phyloP scores from a whole-genome alignment of 176 grass and related monocot genomes.

The Areca catechu region DNA sequence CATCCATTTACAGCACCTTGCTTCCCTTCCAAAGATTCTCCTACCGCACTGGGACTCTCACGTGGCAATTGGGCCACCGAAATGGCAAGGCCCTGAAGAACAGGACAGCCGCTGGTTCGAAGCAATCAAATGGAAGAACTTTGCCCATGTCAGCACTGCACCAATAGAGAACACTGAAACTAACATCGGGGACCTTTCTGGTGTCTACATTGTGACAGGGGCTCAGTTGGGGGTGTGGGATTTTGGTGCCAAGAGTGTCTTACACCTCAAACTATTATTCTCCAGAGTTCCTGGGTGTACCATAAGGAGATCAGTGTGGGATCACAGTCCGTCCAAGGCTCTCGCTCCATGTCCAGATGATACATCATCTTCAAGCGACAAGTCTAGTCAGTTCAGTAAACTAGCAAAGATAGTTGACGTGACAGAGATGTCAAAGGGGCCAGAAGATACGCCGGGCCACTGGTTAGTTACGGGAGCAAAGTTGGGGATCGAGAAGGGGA shows the following conservation, averaged over 20 bases:
- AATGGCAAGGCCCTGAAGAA: conserved; percentile 96
- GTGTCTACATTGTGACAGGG: conserved; percentile 88
- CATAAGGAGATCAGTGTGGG: conserved; percentile 96
- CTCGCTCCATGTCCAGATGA: conserved; percentile 42
- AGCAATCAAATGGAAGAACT: conserved; percentile 94
- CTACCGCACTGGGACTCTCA: conserved; percentile 87
- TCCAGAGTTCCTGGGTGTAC: conserved; percentile 95
- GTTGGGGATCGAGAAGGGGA: conserved; percentile 87
- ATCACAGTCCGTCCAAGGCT: conserved; percentile 62
- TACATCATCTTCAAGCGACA: conserved; percentile 52
- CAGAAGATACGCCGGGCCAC: conserved; percentile 81
- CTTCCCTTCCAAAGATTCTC: conserved; percentile 85
- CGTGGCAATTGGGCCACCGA: conserved; percentile 82
- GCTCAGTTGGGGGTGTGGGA: conserved; percentile 98
- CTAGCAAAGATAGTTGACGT: conserved; percentile 83
- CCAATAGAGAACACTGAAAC: conserved; percentile 86
- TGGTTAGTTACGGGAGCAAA: conserved; percentile 96
- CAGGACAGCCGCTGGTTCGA: conserved; percentile 99
- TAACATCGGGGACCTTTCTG: conserved; percentile 81
- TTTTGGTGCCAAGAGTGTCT: conserved; percentile 77
- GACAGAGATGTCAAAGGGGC: conserved; percentile 72
- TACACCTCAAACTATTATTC: conserved; percentile 88
- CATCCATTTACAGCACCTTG: conserved; percentile 91
- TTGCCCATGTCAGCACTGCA: conserved; percentile 89
- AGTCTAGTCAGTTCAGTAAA: conserved; percentile 25